Evolutionary conservation across 345 rosid genomes (phyloP), one percentile per base, ranked within the genome.

Genomic region (Populus simonii): DNA sequence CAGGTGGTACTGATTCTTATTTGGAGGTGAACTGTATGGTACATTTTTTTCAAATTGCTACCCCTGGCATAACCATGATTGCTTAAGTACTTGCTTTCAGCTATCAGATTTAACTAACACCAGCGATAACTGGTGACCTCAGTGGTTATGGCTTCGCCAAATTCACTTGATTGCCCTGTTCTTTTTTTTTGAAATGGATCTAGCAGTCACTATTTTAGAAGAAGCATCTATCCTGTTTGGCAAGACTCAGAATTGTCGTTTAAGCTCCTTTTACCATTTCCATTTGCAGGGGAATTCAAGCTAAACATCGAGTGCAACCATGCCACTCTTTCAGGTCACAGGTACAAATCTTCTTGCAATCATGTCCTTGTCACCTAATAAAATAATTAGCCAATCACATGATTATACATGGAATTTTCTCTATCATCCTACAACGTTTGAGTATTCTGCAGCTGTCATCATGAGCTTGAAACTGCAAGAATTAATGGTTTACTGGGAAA

Each of bases 301-400:
- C 91, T 93, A 68, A 96, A 93, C 83, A 89, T 96, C 49, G 98
- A 96, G 80, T 91, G 98, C 76, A 92, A 96, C 89, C 99, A 96
- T 47, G 98, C 97, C n/a, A 96, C 99, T 39, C 92, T 96, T 36
- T 91, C 98, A 33, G 97, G 99, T 67, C 98, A 91, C 87, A 92
- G 92, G 94, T 90, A 81, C 70, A 78, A 20, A 45, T 47, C 12
- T 38, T 49, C 27, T n/a, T 35, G 36, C 20, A 25, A 11, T 43
- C 0, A 35, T n/a, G 10, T 41, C n/a, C 29, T 23, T 53, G 7
- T 5, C 72, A 22, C 45, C 59, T 73, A 22, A 23, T 5, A 51
- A 5, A 45, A 25, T 62, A 4, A 20, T 55, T 66, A 47, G 27
- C 61, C 71, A 17, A 25, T 17, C 25, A 33, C 29, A 17, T 29